Conservation (phyloP, 2,329 filamentous ascomycete species). For the Exophiala sp. region DNA sequence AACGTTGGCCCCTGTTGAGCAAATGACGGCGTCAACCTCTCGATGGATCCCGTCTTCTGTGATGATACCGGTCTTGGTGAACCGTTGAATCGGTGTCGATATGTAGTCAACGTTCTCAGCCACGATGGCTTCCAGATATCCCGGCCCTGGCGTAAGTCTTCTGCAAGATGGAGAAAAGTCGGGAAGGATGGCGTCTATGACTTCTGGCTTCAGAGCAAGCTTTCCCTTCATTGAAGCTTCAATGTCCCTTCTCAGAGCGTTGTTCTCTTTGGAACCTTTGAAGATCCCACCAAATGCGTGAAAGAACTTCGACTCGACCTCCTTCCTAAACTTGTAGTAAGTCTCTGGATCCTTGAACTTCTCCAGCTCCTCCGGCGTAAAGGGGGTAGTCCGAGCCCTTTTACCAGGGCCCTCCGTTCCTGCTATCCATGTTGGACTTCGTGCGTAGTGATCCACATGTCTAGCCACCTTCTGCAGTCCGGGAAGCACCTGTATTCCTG, state of each 20-base stretch:
- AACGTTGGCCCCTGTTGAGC: slow-evolving; percentile 37
- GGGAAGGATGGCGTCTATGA: slow-evolving; percentile 41
- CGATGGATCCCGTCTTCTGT: slow-evolving; percentile 19
- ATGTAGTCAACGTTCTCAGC: slow-evolving; percentile 58
- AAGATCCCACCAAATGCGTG: slow-evolving; percentile 52
- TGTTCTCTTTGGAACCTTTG: slow-evolving; percentile 48
- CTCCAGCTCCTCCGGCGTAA: slow-evolving; percentile 31
- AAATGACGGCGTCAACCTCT: slow-evolving; percentile 27
- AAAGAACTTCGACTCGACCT: slow-evolving; percentile 58
- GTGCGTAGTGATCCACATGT: slow-evolving; percentile 26
- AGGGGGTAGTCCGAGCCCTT: slow-evolving; percentile 24
- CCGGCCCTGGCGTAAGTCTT: slow-evolving; percentile 53
- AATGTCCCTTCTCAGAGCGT: slow-evolving; percentile 45
- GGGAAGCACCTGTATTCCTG: slow-evolving; percentile 49
- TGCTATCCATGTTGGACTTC: slow-evolving; percentile 30
- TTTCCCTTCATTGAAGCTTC: slow-evolving; percentile 50
- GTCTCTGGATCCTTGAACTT: slow-evolving; percentile 45
- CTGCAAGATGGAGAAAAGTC: slow-evolving; percentile 8
- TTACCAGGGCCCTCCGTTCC: slow-evolving; percentile 16
- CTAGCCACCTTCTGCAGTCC: slow-evolving; percentile 35
- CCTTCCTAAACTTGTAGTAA: slow-evolving; percentile 57
- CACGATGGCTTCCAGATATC: slow-evolving; percentile 59
- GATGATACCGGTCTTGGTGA: slow-evolving; percentile 48
- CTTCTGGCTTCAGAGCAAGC: slow-evolving; percentile 50
- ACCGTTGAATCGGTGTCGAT: slow-evolving; percentile 49